Base-by-base conservation (phyloP, 2,329 filamentous ascomycete species). In the Drechslerella stenobrocha region DNA sequence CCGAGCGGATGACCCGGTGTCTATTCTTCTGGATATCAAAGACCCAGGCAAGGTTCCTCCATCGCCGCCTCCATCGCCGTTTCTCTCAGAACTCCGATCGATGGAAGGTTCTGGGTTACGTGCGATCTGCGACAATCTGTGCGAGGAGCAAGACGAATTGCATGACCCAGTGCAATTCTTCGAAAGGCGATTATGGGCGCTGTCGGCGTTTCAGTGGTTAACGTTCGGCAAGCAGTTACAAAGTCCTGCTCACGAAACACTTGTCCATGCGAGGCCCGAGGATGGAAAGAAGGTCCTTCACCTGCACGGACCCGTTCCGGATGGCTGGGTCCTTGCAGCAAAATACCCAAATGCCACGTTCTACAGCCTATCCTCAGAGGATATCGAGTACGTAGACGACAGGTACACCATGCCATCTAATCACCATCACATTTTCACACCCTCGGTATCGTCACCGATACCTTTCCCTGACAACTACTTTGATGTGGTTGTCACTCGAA, bases 381-480 rank as follows among this genome's bases (percentile, higher is more conserved):
- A 60, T 6, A 28, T 52, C 18, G 52, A 56, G 23, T 52, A 63
- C 32, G 46, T 53, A 7, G 55, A 55, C 6, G 63, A 60, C 18
- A 18, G 48, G 26, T 69, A 61, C 56, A 24, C 44, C 5, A 59
- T 66, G 53, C 69, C 69, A 4, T 52, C 51, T 2, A 70, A 70
- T 50, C 69, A 70, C 28, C 52, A 63, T 40, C 63, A 63, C 32
- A 52, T 63, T 32, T 69, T 51, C 50, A 70, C 64, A 46, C 69
- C 69, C 13, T 59, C 69, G 7, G 57, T 58, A 52, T 61, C 63
- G 20, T 66, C 63, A 24, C 64, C 64, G 3, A 58, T 70, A 42
- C 69, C 69, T 5, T 70, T 70, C 35, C 69, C 69, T 22, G 69
- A 70, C 37, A 55, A 69, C 24, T 63, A 70, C 40, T 70, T 70